Evolutionary conservation across 805 yeast species (phyloP).

Genomic region (Zygoascus tannicola): DNA sequence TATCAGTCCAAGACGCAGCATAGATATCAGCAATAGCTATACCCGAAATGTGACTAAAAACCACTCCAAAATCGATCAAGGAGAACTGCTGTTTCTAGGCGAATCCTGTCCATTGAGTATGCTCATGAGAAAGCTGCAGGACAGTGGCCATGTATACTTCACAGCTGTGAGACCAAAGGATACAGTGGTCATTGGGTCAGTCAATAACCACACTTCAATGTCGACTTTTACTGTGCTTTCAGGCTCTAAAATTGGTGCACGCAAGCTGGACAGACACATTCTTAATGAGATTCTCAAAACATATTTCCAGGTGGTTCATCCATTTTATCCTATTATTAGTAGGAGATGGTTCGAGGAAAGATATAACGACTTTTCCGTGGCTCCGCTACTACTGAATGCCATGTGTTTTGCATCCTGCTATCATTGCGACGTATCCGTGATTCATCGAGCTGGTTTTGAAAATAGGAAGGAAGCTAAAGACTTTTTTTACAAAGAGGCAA

Average conservation of each 20-base stretch:
- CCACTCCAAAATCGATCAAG: no score
- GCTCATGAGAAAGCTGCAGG: constrained; percentile 6
- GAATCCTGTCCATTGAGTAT: constrained; percentile 11
- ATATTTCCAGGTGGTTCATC: constrained; percentile 11
- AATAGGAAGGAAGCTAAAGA: constrained; percentile 7
- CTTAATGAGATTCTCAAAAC: constrained; percentile 5
- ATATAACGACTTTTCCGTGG: constrained; percentile 4
- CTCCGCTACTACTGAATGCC: constrained; percentile 11
- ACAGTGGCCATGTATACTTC: constrained; percentile 12
- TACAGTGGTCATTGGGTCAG: constrained; percentile 4
- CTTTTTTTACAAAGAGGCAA: constrained; percentile 8
- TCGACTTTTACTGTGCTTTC: not conserved
- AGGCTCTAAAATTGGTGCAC: not conserved
- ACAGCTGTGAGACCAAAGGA: no score
- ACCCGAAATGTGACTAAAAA: no score
- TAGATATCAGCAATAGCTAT: no score
- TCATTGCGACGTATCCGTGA: constrained; percentile 7
- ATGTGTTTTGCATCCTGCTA: constrained; percentile 11
- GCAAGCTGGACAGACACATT: not conserved
- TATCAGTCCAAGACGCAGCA: no score
- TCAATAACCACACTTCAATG: not conserved
- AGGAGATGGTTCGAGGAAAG: constrained; percentile 7
- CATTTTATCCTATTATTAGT: constrained; percentile 12
- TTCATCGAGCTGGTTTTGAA: constrained; percentile 7
- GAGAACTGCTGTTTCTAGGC: constrained; percentile 10